A percentile compares a stretch with the other conserved stretches of the same genome.
phyloP scores from a whole-genome alignment of 495 filamentous ascomycete genomes.

The Penicillium canescens region DNA sequence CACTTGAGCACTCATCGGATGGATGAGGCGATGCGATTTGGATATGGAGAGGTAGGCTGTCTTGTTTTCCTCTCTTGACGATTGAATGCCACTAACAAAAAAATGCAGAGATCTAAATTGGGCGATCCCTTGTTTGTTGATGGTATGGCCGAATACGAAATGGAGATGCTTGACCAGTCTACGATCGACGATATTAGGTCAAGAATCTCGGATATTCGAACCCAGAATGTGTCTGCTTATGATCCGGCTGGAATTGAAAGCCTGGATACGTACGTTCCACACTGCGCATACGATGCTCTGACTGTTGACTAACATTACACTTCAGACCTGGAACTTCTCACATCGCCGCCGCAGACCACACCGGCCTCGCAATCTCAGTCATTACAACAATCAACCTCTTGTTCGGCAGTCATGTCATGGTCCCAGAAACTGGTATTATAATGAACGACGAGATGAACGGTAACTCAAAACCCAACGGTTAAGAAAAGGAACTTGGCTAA shows the following conservation, averaged over 20 bases:
- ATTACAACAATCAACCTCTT: constrained; percentile 85
- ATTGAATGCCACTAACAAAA: constrained; percentile 6
- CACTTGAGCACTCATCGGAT: constrained; percentile 76
- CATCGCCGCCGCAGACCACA: constrained; percentile 65
- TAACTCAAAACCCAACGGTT: constrained; percentile 19
- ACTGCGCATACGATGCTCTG: neutral
- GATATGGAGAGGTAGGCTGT: constrained; percentile 63
- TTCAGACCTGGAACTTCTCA: constrained; percentile 70
- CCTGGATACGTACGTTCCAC: constrained; percentile 52
- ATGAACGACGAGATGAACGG: constrained; percentile 97
- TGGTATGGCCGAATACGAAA: constrained; percentile 62
- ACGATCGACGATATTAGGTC: constrained; percentile 58
- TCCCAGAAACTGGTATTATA: constrained; percentile 80
- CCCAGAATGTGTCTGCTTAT: constrained; percentile 70
- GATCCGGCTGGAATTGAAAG: constrained; percentile 62
- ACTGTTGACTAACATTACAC: neutral
- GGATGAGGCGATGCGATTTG: constrained; percentile 85
- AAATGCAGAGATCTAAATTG: constrained; percentile 56
- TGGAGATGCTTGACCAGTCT: constrained; percentile 60
- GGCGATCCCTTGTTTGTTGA: constrained; percentile 77
- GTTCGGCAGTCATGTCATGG: constrained; percentile 76
- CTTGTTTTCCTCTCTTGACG: neutral
- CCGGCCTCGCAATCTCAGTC: constrained; percentile 68
- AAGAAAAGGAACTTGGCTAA: neutral
- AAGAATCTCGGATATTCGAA: constrained; percentile 68